Conservation (phyloP, 1,139 yeast genomes). For the Diutina siamensis region DNA sequence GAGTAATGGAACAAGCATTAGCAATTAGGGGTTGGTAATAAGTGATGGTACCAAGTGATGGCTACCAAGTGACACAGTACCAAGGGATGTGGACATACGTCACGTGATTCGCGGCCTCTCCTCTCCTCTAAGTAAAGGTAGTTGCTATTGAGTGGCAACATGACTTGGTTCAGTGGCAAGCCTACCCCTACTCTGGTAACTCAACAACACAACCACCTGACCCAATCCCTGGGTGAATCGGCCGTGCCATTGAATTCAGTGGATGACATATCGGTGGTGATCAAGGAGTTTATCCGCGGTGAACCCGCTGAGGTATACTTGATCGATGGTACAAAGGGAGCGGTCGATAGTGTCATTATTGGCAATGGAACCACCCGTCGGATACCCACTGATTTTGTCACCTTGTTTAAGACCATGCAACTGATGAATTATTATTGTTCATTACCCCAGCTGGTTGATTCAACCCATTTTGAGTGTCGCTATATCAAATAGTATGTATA, state of each 20-base stretch:
- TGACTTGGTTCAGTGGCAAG: background rate
- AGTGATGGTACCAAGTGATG: too few species aligned
- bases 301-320: conserved; percentile 1
- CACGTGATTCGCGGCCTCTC: background rate
- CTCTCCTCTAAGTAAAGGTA: too few species aligned
- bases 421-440: conserved; percentile 1
- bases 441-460: conserved; percentile 34
- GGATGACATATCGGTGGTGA: background rate
- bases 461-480: conserved; percentile 38
- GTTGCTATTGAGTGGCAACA: background rate
- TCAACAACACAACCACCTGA: background rate
- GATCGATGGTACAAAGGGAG: conserved; percentile 3
- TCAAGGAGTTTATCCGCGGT: background rate
- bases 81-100: too few species aligned
- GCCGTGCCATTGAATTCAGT: background rate
- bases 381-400: conserved; percentile 2
- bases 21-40: background rate
- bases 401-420: conserved; percentile 4
- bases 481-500: conserved; percentile 16
- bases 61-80: too few species aligned
- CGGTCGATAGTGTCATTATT: background rate
- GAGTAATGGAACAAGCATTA: too few species aligned
- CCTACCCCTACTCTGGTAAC: conserved; percentile 1
- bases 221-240: background rate
- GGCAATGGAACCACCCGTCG: background rate